A percentile compares a stretch with the other conserved stretches of the same genome.
Evolutionary conservation across 1,139 yeast genomes (phyloP).

Genomic region (Nakaseomyces glabratus): DNA sequence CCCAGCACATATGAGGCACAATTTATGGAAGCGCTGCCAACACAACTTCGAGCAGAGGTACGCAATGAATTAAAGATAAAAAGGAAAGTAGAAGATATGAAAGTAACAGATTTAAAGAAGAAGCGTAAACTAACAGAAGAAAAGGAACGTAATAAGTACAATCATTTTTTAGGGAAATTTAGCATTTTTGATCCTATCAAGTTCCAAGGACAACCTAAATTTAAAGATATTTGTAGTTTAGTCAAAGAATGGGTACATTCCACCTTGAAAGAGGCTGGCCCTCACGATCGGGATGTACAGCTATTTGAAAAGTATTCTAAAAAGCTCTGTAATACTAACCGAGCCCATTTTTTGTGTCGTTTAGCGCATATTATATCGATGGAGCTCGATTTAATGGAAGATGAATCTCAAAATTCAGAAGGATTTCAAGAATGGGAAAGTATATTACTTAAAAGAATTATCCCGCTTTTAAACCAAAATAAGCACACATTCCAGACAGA

Average conservation of each 20-base stretch:
- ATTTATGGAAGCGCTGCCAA: slow-evolving; percentile 25
- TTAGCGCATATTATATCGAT: slow-evolving; percentile 20
- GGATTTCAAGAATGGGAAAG: slow-evolving; percentile 29
- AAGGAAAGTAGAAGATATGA: slow-evolving; percentile 31
- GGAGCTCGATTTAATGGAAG: slow-evolving; percentile 16
- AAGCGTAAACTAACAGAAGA: slow-evolving; percentile 29
- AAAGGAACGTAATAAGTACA: slow-evolving; percentile 17
- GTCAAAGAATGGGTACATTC: slow-evolving; percentile 43
- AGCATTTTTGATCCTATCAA: slow-evolving; percentile 30
- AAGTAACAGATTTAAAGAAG: slow-evolving; percentile 16
- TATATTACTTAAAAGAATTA: slow-evolving; percentile 18
- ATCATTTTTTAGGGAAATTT: slow-evolving; percentile 22
- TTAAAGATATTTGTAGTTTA: slow-evolving; percentile 33
- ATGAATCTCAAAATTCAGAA: slow-evolving; percentile 6
- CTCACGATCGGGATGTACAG: slow-evolving; percentile 48
- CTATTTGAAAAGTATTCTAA: slow-evolving; percentile 32
- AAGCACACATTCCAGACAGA: slow-evolving; percentile 20
- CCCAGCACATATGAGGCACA: slow-evolving; percentile 19
- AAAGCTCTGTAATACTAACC: slow-evolving; percentile 20
- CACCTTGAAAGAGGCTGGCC: slow-evolving; percentile 41
- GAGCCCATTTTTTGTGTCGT: slow-evolving; percentile 20
- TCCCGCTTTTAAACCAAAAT: slow-evolving; percentile 23
- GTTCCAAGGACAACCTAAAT: slow-evolving; percentile 33
- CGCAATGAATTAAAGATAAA: slow-evolving; percentile 26
- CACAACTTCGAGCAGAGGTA: slow-evolving; percentile 28